phyloP scores from a whole-genome alignment of 116 monocot species.

The Phalaenopsis hybrid region DNA sequence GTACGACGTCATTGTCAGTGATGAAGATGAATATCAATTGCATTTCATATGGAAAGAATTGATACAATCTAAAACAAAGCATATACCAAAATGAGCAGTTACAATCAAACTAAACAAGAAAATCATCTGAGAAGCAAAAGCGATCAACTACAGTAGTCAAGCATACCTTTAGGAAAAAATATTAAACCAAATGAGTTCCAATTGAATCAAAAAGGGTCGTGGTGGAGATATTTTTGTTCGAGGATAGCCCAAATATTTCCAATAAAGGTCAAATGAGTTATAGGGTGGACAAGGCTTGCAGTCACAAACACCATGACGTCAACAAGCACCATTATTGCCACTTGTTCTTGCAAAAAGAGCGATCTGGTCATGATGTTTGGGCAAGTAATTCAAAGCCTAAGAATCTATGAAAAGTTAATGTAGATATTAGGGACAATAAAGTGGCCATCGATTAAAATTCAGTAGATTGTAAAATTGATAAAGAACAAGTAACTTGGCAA shows the following conservation, averaged over 20 bases:
- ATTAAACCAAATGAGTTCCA: no score
- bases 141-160: background rate
- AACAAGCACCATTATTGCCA: background rate
- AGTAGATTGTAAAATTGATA: background rate
- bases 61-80: background rate
- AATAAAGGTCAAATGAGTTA: background rate
- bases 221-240: background rate
- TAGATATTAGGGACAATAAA: background rate
- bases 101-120: background rate
- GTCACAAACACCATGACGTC: background rate
- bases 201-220: no score
- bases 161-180: no score
- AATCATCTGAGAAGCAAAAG: background rate
- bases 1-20: background rate
- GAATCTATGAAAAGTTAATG: background rate
- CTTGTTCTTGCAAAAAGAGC: background rate
- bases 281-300: no score
- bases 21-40: background rate
- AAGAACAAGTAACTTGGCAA: background rate
- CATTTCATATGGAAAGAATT: background rate
- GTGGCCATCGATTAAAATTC: background rate
- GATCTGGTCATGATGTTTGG: background rate
- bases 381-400: background rate
- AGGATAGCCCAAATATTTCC: background rate
- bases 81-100: background rate